A percentile compares a stretch with the other conserved stretches of the same genome.
phyloP scores from a whole-genome alignment of 495 filamentous ascomycete genomes.

The Aspergillus avenaceus region DNA sequence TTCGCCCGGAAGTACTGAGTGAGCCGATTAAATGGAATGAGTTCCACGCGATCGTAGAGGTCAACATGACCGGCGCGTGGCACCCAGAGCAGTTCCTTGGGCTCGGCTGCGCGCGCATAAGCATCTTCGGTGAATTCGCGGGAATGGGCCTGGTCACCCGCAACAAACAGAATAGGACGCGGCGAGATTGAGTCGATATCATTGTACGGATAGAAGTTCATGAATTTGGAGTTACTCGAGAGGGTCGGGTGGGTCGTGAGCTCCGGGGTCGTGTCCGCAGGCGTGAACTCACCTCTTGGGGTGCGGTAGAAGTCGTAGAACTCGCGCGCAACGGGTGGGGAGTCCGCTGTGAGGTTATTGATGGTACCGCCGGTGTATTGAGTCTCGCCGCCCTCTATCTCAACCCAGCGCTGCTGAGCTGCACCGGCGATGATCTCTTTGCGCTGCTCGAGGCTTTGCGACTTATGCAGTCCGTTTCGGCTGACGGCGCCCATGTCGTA shows the following conservation, averaged over 20 bases:
- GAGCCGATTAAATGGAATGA: slow-evolving; percentile 23
- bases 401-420: slow-evolving; percentile 21
- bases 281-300: slow-evolving; percentile 18
- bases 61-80: slow-evolving; percentile 21
- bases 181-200: slow-evolving; percentile 24
- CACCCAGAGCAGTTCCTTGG: slow-evolving; percentile 25
- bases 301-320: slow-evolving; percentile 28
- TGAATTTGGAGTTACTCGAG: slow-evolving; percentile 17
- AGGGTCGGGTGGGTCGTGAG: slow-evolving; percentile 20
- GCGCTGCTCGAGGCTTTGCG: slow-evolving; percentile 11
- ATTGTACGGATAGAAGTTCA: slow-evolving; percentile 27
- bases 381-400: slow-evolving; percentile 13
- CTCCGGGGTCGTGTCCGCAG: slow-evolving; percentile 7
- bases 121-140: slow-evolving; percentile 25
- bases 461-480: slow-evolving; percentile 15
- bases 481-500: slow-evolving; percentile 26
- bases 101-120: slow-evolving; percentile 20
- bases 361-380: slow-evolving; percentile 16
- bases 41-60: slow-evolving; percentile 22
- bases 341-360: slow-evolving; percentile 12
- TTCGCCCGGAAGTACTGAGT: slow-evolving; percentile 19
- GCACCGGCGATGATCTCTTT: slow-evolving; percentile 14
- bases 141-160: slow-evolving; percentile 24
- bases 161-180: slow-evolving; percentile 23
- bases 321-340: slow-evolving; percentile 12